A percentile compares a stretch with the other conserved stretches of the same genome.
Evolutionary conservation across 164 flowering plant species (phyloP).

Genomic region (Vitis riparia): DNA sequence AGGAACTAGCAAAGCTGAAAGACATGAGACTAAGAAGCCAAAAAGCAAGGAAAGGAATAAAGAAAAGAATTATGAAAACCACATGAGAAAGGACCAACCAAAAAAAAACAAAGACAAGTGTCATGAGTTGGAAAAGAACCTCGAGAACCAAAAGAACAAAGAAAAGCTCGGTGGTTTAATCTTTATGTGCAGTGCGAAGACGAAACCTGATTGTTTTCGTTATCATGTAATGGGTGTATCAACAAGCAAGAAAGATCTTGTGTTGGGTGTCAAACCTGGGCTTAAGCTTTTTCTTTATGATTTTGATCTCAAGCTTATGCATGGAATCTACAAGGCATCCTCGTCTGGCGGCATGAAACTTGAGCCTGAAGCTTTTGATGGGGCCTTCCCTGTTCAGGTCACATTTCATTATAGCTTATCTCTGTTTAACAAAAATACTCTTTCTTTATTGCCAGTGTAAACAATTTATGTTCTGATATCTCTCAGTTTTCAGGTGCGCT

Average conservation of each 20-base stretch:
- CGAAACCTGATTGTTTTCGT: slow-evolving; percentile 74
- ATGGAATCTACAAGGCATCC: slow-evolving; percentile 66
- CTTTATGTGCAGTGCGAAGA: slow-evolving; percentile 74
- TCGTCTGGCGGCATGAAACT: slow-evolving; percentile 69
- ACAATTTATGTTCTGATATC: slow-evolving; percentile 3
- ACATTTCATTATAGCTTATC: background rate
- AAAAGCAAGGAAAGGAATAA: slow-evolving; percentile 1
- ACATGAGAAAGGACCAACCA: background rate
- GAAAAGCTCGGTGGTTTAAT: slow-evolving; percentile 64
- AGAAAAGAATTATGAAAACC: background rate
- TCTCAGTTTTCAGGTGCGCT: slow-evolving; percentile 59
- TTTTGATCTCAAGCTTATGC: slow-evolving; percentile 67
- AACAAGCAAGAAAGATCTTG: slow-evolving; percentile 41
- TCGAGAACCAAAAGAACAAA: slow-evolving; percentile 21
- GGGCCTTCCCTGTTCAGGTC: slow-evolving; percentile 76
- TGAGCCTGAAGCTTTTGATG: slow-evolving; percentile 71
- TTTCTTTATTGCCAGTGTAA: background rate
- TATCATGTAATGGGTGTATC: slow-evolving; percentile 70
- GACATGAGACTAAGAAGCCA: slow-evolving; percentile 8
- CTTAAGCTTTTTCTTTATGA: slow-evolving; percentile 73
- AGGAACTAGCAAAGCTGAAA: slow-evolving; percentile 11
- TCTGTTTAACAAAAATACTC: background rate
- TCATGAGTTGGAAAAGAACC: slow-evolving; percentile 8
- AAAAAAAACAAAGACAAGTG: slow-evolving; percentile 14
- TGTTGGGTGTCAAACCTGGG: slow-evolving; percentile 58